These are phyloP conservation scores for Zalaria sp. DNA, from an alignment of 2,329 filamentous ascomycete genomes.

Conservation along the genomic window DNA sequence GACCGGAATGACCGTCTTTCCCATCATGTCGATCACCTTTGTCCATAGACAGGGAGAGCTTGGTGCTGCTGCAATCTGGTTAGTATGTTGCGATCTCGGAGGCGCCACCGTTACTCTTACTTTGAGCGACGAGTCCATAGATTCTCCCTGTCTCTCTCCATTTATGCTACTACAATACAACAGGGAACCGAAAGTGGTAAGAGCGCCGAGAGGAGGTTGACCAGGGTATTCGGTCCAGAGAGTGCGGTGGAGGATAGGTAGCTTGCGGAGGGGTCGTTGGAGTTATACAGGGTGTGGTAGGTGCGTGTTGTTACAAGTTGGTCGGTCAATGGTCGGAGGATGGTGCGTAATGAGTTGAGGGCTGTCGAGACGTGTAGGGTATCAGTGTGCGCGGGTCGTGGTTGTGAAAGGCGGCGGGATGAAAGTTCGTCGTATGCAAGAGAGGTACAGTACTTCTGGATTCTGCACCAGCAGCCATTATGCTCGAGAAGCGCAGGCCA, in stretches of 20 bases:
- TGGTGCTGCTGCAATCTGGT: slow-evolving; percentile 50
- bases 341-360: neutral
- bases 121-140: slow-evolving; percentile 74
- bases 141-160: slow-evolving; percentile 14
- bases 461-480: no score
- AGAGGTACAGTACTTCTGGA: no score
- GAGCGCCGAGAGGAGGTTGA: neutral
- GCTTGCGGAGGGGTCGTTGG: slow-evolving; percentile 1
- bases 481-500: no score
- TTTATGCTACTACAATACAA: slow-evolving; percentile 4
- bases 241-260: neutral
- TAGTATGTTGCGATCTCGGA: neutral
- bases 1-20: slow-evolving; percentile 40
- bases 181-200: neutral
- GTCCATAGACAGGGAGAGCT: slow-evolving; percentile 76
- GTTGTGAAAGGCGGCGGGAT: slow-evolving; percentile 1
- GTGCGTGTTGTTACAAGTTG: neutral
- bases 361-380: neutral
- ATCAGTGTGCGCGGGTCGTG: neutral
- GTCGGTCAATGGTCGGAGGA: neutral
- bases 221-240: neutral
- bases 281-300: neutral
- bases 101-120: slow-evolving; percentile 36
- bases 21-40: slow-evolving; percentile 37
- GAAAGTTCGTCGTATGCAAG: slow-evolving; percentile 1